These are phyloP conservation scores for Raffaelea deltoideospora DNA, from an alignment of 2,329 filamentous ascomycete genomes.

Conservation along the genomic window DNA sequence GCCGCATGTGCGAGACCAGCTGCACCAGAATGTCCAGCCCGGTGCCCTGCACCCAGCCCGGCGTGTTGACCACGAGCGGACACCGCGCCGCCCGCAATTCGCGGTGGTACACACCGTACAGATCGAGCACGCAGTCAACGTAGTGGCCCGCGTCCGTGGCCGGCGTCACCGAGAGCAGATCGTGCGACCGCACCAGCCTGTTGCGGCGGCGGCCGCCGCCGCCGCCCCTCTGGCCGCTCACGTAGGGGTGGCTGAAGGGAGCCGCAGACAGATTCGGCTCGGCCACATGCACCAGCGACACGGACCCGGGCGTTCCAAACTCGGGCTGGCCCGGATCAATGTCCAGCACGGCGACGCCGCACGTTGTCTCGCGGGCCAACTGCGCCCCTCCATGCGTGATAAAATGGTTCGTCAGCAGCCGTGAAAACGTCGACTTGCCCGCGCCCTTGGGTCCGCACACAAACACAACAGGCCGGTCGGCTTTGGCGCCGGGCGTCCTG, in stretches of 20 bases:
- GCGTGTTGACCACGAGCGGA: constrained; percentile 58
- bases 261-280: constrained; percentile 50
- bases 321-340: constrained; percentile 68
- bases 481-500: constrained; percentile 13
- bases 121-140: constrained; percentile 44
- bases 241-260: constrained; percentile 44
- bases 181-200: constrained; percentile 43
- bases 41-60: constrained; percentile 58
- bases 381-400: constrained; percentile 29
- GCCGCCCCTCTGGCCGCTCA: too few relatives aligned
- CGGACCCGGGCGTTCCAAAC: constrained; percentile 51
- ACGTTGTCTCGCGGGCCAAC: constrained; percentile 5
- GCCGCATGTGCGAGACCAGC: constrained; percentile 36
- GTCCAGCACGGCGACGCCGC: constrained; percentile 47
- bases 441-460: constrained; percentile 57
- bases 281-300: constrained; percentile 49
- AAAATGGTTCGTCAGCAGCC: constrained; percentile 49
- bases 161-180: constrained; percentile 49
- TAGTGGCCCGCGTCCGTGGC: constrained; percentile 54
- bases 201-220: constrained; percentile 17
- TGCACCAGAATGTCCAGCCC: constrained; percentile 49
- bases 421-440: constrained; percentile 63
- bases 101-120: constrained; percentile 42
- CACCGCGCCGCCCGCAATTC: constrained; percentile 22
- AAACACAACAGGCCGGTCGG: constrained; percentile 28